Conservation (phyloP, 2,329 filamentous ascomycete genomes). For the Pyrenochaeta sp. region DNA sequence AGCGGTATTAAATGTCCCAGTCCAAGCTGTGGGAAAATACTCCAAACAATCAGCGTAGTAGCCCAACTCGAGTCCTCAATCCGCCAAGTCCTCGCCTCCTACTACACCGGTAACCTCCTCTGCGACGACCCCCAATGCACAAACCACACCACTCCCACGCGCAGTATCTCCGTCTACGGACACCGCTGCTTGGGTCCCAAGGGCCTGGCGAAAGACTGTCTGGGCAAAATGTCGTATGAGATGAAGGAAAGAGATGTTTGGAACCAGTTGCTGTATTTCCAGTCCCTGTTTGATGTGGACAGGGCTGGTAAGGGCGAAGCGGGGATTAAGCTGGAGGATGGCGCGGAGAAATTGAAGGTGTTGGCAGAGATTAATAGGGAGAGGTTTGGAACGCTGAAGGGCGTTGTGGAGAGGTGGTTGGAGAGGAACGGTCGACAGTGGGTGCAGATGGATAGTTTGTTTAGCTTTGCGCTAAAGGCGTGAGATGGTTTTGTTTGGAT, state of each 20-base stretch:
- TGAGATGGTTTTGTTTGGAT: conserved; percentile 3
- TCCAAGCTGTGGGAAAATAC: conserved; percentile 67
- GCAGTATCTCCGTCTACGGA: conserved; percentile 93
- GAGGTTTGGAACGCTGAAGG: conserved; percentile 78
- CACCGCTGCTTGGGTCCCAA: conserved; percentile 87
- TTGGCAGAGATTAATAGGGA: conserved; percentile 84
- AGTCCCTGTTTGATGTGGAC: conserved; percentile 87
- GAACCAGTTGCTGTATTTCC: conserved; percentile 91
- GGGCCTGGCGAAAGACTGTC: conserved; percentile 83
- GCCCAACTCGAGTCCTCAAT: conserved; percentile 89
- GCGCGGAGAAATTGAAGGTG: conserved; percentile 65
- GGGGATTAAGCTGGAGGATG: conserved; percentile 65
- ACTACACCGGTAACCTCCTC: conserved; percentile 91
- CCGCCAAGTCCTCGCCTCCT: conserved; percentile 77
- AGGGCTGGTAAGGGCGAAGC: conserved; percentile 67
- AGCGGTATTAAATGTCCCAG: conserved; percentile 77
- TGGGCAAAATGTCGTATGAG: conserved; percentile 88
- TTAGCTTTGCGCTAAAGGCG: conserved; percentile 65
- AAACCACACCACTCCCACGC: conserved; percentile 83
- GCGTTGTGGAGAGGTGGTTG: conserved; percentile 81
- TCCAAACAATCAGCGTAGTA: conserved; percentile 77
- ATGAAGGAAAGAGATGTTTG: conserved; percentile 89
- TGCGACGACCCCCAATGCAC: conserved; percentile 91
- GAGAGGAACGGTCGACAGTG: conserved; percentile 91
- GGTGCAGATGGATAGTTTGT: conserved; percentile 92